Percentiles rank a stretch among this genome's conserved stretches.
Evolutionary conservation across 495 filamentous ascomycete species (phyloP).

Genomic region (Penicillium herquei): DNA sequence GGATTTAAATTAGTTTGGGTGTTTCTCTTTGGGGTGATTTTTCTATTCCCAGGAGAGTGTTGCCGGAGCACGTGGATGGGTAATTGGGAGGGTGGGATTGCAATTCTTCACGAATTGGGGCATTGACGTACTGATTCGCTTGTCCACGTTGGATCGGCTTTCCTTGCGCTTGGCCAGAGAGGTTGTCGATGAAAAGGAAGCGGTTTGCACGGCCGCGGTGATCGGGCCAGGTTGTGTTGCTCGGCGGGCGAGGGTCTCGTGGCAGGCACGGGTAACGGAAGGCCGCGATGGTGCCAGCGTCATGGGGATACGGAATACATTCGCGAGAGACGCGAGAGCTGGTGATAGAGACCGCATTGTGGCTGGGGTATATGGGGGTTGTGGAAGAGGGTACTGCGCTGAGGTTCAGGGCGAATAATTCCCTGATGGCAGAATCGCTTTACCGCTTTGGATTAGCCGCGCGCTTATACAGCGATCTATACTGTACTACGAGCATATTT

Average conservation of each 20-base stretch:
- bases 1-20: slow-evolving; percentile 3
- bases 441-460: slow-evolving; percentile 29
- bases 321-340: slow-evolving; percentile 44
- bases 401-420: slow-evolving; percentile 27
- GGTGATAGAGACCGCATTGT: slow-evolving; percentile 44
- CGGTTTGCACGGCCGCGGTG: slow-evolving; percentile 31
- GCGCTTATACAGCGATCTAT: slow-evolving; percentile 20
- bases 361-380: slow-evolving; percentile 18
- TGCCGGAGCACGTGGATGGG: background rate
- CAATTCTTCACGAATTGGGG: slow-evolving; percentile 3
- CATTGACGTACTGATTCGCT: slow-evolving; percentile 50
- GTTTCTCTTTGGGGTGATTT: slow-evolving; percentile 3
- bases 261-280: slow-evolving; percentile 25
- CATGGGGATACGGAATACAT: slow-evolving; percentile 44
- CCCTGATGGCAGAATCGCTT: slow-evolving; percentile 29
- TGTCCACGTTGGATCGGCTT: slow-evolving; percentile 24
- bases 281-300: slow-evolving; percentile 32
- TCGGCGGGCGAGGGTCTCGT: slow-evolving; percentile 26
- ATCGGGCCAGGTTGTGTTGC: slow-evolving; percentile 24
- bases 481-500: too few species aligned
- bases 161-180: slow-evolving; percentile 35
- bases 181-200: slow-evolving; percentile 45
- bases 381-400: slow-evolving; percentile 11
- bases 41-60: slow-evolving; percentile 1
- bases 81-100: slow-evolving; percentile 1